Conservation (phyloP, 192 early-diverging fungal species). For the Mortierella hygrophila region DNA sequence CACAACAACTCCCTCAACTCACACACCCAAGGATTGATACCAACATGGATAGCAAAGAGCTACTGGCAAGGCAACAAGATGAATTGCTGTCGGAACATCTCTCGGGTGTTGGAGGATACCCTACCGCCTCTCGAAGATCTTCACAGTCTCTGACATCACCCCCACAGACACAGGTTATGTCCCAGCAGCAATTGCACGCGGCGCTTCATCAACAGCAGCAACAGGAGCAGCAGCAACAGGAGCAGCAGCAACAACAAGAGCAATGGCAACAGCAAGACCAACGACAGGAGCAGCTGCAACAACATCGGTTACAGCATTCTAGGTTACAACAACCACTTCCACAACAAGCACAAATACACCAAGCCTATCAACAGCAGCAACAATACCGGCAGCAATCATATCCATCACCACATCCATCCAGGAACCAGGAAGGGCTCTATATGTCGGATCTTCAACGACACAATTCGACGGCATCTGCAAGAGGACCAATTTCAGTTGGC, state of each 20-base stretch:
- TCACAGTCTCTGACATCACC: neutral
- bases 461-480: neutral
- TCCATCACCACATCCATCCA: neutral
- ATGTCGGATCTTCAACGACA: neutral
- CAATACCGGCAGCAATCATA: constrained; percentile 9
- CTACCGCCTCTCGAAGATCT: neutral
- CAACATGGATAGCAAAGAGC: constrained; percentile 25
- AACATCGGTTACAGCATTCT: neutral
- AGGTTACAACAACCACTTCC: neutral
- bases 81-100: constrained; percentile 27
- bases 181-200: neutral
- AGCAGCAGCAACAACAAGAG: neutral
- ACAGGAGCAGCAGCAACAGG: neutral
- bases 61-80: constrained; percentile 14
- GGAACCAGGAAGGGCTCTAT: neutral
- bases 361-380: constrained; percentile 14
- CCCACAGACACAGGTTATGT: neutral
- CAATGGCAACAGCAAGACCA: neutral
- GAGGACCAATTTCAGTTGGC: neutral
- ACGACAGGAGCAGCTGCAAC: neutral
- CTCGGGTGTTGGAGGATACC: constrained; percentile 17
- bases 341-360: constrained; percentile 5
- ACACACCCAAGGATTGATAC: neutral
- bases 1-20: neutral
- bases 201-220: neutral